phyloP scores from a whole-genome alignment of 805 yeast species.

The Kuraishia capsulata region DNA sequence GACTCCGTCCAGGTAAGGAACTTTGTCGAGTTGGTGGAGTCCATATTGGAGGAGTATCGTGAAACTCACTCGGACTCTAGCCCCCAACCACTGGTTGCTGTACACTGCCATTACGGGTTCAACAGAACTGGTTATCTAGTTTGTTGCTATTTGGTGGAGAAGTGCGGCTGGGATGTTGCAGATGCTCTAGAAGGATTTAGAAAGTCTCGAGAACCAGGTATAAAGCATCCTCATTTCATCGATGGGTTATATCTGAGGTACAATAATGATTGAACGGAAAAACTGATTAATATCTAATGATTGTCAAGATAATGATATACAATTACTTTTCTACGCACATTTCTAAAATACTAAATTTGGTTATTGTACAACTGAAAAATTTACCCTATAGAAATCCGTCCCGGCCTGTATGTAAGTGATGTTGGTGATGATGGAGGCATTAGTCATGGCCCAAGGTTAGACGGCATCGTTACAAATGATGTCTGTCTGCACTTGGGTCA shows the following conservation, averaged over 20 bases:
- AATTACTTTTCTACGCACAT: too few species aligned
- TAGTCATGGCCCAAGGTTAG: too few species aligned
- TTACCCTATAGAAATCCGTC: too few species aligned
- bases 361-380: too few species aligned
- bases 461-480: too few species aligned
- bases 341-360: too few species aligned
- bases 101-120: conserved; percentile 79
- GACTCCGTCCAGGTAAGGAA: conserved; percentile 47
- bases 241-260: conserved; percentile 65
- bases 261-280: too few species aligned
- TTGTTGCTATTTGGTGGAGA: conserved; percentile 59
- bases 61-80: conserved; percentile 6
- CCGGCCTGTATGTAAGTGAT: too few species aligned
- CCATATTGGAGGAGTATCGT: conserved; percentile 18
- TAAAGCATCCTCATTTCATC: conserved; percentile 68
- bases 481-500: too few species aligned
- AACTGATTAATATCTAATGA: too few species aligned
- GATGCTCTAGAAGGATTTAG: conserved; percentile 57
- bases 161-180: conserved; percentile 45
- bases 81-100: conserved; percentile 34
- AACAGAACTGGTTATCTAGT: conserved; percentile 71
- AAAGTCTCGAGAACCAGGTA: conserved; percentile 56
- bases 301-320: too few species aligned
- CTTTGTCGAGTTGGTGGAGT: conserved; percentile 46
- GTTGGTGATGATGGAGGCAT: too few species aligned